These are phyloP conservation scores for Zymoseptoria pseudotritici DNA, from an alignment of 2,329 filamentous ascomycete species.

Conservation along the genomic window DNA sequence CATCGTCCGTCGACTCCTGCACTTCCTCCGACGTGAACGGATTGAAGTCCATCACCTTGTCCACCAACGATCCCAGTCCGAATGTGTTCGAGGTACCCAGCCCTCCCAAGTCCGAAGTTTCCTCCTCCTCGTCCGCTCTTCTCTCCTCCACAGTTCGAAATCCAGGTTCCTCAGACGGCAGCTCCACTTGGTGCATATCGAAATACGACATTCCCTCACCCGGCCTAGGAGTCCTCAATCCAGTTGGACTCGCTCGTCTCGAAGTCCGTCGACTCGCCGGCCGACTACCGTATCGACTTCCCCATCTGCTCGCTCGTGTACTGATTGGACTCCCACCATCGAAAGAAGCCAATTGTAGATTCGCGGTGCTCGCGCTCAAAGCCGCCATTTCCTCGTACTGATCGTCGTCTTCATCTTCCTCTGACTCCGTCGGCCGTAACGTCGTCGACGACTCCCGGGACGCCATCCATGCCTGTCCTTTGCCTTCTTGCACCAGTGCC, in stretches of 20 bases:
- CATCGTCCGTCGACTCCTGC: conserved; percentile 29
- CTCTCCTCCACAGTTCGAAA: conserved; percentile 38
- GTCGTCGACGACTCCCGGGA: conserved; percentile 44
- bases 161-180: conserved; percentile 34
- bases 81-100: conserved; percentile 45
- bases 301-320: conserved; percentile 23
- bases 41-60: conserved; percentile 51
- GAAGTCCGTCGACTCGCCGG: conserved; percentile 34
- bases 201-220: conserved; percentile 23
- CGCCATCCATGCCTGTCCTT: conserved; percentile 55
- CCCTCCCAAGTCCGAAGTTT: conserved; percentile 48
- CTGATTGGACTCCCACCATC: conserved; percentile 13
- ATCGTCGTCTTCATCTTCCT: conserved; percentile 27
- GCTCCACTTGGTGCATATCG: conserved; percentile 16
- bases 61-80: conserved; percentile 50
- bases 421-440: conserved; percentile 15
- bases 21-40: conserved; percentile 47
- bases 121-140: conserved; percentile 37
- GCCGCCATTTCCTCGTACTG: conserved; percentile 30
- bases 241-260: conserved; percentile 32
- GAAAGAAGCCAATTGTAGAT: conserved; percentile 9
- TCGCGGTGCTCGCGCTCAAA: conserved; percentile 19
- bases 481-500: conserved; percentile 50
- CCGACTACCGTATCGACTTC: conserved; percentile 31
- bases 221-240: conserved; percentile 30